Evolutionary conservation across 2,329 filamentous ascomycete species (phyloP).

Genomic region (Alternaria sp.): DNA sequence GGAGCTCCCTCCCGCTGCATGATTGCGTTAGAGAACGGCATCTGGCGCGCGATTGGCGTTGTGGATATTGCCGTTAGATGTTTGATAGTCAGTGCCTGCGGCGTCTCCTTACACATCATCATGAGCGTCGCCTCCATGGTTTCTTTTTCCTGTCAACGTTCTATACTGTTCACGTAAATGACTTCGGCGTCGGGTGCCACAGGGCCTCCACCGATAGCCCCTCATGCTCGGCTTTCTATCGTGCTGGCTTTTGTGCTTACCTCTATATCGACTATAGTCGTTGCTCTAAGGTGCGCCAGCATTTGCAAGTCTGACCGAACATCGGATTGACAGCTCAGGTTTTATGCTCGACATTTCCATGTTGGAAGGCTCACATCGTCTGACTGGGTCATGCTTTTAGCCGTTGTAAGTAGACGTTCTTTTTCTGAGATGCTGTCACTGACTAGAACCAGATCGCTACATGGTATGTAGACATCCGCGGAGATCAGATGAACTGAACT

Average conservation of each 20-base stretch:
- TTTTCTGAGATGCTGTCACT: slow-evolving; percentile 9
- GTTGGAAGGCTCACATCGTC: slow-evolving; percentile 37
- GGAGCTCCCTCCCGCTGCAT: slow-evolving; percentile 16
- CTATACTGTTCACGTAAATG: background rate
- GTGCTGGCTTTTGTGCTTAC: slow-evolving; percentile 39
- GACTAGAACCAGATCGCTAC: slow-evolving; percentile 34
- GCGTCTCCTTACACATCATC: slow-evolving; percentile 3
- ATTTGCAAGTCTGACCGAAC: background rate
- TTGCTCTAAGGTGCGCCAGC: slow-evolving; percentile 37
- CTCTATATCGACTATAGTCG: slow-evolving; percentile 39
- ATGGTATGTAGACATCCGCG: slow-evolving; percentile 20
- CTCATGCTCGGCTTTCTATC: slow-evolving; percentile 35
- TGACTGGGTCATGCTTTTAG: slow-evolving; percentile 43
- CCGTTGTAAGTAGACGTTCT: slow-evolving; percentile 29
- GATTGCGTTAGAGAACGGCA: slow-evolving; percentile 15
- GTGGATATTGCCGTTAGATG: slow-evolving; percentile 10
- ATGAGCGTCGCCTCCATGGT: background rate
- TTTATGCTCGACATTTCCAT: slow-evolving; percentile 42
- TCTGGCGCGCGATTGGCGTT: slow-evolving; percentile 11
- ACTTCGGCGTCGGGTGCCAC: background rate
- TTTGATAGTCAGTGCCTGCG: slow-evolving; percentile 13
- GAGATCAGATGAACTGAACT: background rate
- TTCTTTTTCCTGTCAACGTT: slow-evolving; percentile 5
- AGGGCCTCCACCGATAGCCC: slow-evolving; percentile 21
- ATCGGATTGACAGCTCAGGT: slow-evolving; percentile 22